Conservation (phyloP, 192 early-diverging fungal genomes). For the Diversispora epigaea region DNA sequence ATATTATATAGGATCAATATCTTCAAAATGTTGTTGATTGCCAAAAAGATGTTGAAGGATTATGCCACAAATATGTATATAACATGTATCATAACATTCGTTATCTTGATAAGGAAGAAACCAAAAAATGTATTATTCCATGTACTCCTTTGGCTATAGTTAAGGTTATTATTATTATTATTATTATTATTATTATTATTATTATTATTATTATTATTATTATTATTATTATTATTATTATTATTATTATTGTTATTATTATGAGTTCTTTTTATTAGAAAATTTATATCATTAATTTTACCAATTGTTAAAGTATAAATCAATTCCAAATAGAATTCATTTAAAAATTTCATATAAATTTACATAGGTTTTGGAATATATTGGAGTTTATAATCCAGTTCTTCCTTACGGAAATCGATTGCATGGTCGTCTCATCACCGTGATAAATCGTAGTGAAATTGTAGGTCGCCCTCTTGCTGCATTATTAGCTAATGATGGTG, state of each 20-base stretch:
- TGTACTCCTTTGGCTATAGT: conserved; percentile 98
- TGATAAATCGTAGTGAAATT: conserved; percentile 96
- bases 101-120: conserved; percentile 77
- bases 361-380: conserved; percentile 81
- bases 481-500: conserved; percentile 96
- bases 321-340: background rate
- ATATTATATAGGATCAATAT: conserved; percentile 72
- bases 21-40: conserved; percentile 87
- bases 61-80: conserved; percentile 91
- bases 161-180: conserved; percentile 57
- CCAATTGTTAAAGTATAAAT: too few species aligned
- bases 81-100: conserved; percentile 98
- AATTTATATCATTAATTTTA: background rate
- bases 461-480: conserved; percentile 97
- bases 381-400: conserved; percentile 88
- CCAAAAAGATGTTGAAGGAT: conserved; percentile 94
- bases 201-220: background rate
- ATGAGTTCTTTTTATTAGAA: background rate
- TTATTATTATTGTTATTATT: background rate
- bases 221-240: background rate
- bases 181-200: background rate
- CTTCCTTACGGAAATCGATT: conserved; percentile 92
- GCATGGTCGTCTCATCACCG: conserved; percentile 87
- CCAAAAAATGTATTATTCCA: conserved; percentile 94
- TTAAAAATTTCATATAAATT: background rate